phyloP scores from a whole-genome alignment of 495 filamentous ascomycete genomes.

The Penicillium soppii region DNA sequence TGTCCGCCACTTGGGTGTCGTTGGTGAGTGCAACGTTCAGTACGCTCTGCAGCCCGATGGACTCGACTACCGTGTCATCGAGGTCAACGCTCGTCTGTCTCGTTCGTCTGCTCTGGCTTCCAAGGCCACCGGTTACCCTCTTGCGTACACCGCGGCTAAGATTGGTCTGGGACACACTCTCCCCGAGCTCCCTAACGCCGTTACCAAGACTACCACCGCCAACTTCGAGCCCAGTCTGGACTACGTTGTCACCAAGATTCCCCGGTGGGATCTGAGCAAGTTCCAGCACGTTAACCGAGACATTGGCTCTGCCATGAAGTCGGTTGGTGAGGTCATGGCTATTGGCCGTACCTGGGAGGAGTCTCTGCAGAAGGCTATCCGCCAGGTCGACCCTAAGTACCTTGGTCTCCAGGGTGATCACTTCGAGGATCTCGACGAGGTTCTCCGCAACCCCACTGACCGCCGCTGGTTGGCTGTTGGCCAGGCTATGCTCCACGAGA shows the following conservation, averaged over 20 bases:
- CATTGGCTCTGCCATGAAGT: conserved; percentile 98
- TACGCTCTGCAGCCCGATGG: conserved; percentile 95
- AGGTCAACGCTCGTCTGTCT: conserved; percentile 95
- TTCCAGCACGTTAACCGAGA: conserved; percentile 98
- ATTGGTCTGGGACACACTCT: conserved; percentile 93
- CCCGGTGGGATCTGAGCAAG: conserved; percentile 94
- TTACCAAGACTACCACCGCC: conserved; percentile 96
- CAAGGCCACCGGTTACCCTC: conserved; percentile 94
- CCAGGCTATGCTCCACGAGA: conserved; percentile 96
- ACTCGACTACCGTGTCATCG: conserved; percentile 94
- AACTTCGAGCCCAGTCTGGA: conserved; percentile 98
- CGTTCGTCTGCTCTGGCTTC: conserved; percentile 93
- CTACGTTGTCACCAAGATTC: conserved; percentile 98
- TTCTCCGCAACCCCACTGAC: conserved; percentile 87
- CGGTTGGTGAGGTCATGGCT: conserved; percentile 98
- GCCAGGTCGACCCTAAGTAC: conserved; percentile 90
- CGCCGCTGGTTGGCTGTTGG: conserved; percentile 96
- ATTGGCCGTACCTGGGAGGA: conserved; percentile 98
- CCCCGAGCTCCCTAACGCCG: conserved; percentile 93
- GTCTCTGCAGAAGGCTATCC: conserved; percentile 98
- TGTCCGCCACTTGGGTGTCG: conserved; percentile 90
- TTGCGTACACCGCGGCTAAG: conserved; percentile 96
- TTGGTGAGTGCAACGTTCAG: conserved; percentile 98
- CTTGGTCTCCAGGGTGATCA: conserved; percentile 92
- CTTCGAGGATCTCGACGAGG: conserved; percentile 90